Evolutionary conservation across 1,284 basidiomycete genomes (phyloP), one percentile per base, ranked within the genome.

Genomic region (Caloboletus inedulis): DNA sequence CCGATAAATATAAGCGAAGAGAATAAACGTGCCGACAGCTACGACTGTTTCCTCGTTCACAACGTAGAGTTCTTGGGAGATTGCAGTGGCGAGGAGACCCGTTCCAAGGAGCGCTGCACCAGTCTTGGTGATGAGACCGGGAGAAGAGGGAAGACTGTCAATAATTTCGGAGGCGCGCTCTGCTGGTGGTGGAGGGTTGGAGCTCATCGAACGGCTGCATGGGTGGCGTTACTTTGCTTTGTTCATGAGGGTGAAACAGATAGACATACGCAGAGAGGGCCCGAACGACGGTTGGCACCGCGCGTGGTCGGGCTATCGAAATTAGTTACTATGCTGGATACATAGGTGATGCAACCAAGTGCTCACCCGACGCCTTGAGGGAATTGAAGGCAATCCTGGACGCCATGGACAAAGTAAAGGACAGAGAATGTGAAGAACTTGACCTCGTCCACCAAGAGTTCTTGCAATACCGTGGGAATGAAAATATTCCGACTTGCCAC

Each of bases 31-130:
- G 47, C 91, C 95, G 49, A 87, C 77, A 37, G 87, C 80, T 36
- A 94, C 79, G 55, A 95, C 84, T 33, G 89, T 87, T 79, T 97
- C 94, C 75, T 98, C 95, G 74, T 98, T 98, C 68, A 96, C 84
- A 55, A 99, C 96, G 72, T 98, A 98, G 53, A 98, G 85, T 77
- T 99, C 96, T 72, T 94, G 91, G 36, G 94, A 97, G 76, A 98
- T 95, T 69, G 94, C 95, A 19, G 94, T 85, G 27, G 95, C 96
- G 56, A 89, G 78, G 56, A 94, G 78, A 69, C 93, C 94, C 36
- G 93, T 91, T 66, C 94, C 93, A 57, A 98, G 85, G 66, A 97
- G 80, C 66, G 95, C 87, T 58, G 90, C 86, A 59, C 94, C 93
- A 48, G 91, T 96, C 80, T 98, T 98, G 72, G 94, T 92, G 77